Percentiles rank a stretch among this genome's conserved stretches.
These are phyloP conservation scores for Leptodermis oblonga DNA, from an alignment of 257 asterid species.

Conservation along the genomic window DNA sequence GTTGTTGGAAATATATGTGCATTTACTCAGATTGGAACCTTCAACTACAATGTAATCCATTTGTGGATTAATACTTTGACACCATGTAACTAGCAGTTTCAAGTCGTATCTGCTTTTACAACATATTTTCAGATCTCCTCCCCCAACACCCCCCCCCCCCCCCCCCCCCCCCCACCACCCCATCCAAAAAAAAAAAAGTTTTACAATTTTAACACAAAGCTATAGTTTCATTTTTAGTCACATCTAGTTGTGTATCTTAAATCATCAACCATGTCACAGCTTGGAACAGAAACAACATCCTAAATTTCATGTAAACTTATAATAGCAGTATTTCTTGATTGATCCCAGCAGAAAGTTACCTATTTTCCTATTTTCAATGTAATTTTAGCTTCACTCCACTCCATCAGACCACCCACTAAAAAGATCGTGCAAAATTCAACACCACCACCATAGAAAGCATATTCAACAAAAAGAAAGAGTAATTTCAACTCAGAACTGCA, in stretches of 20 bases:
- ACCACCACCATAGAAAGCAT: too few species aligned
- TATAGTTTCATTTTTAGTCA: not conserved
- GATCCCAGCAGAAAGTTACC: too few species aligned
- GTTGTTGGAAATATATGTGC: not conserved
- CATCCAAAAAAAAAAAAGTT: too few species aligned
- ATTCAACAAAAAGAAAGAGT: too few species aligned
- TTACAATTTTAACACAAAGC: not conserved
- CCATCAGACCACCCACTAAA: too few species aligned
- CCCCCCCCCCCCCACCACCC: not conserved
- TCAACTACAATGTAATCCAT: not conserved
- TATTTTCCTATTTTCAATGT: too few species aligned
- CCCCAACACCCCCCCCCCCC: not conserved
- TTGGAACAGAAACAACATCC: not conserved
- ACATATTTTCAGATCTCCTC: not conserved
- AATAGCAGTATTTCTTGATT: too few species aligned
- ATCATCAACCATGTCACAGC: not conserved
- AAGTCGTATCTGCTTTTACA: not conserved
- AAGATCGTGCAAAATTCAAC: too few species aligned
- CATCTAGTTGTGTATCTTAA: not conserved
- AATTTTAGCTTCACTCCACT: too few species aligned
- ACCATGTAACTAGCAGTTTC: not conserved
- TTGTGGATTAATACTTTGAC: too few species aligned
- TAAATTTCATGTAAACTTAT: too few species aligned
- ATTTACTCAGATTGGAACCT: not conserved
- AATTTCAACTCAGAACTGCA: too few species aligned